Percentiles rank a stretch among this genome's conserved stretches.
These are phyloP conservation scores for Lineolata rhizophorae DNA, from an alignment of 495 filamentous ascomycete genomes.

Conservation along the genomic window DNA sequence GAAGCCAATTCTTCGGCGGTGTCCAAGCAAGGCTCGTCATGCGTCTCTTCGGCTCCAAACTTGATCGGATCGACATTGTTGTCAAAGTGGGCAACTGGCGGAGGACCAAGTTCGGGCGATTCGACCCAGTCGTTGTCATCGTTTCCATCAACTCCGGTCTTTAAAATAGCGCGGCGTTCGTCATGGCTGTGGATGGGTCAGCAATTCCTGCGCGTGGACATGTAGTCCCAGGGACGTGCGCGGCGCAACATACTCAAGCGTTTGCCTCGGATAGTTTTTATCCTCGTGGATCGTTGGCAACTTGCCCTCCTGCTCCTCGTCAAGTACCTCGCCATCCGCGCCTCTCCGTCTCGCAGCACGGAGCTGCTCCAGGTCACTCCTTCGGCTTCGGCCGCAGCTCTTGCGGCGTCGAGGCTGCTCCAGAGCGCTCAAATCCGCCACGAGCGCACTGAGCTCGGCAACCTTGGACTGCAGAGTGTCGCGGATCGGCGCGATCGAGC, in stretches of 20 bases:
- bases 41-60: constrained; percentile 18
- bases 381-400: constrained; percentile 2
- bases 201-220: too few species aligned
- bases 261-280: constrained; percentile 50
- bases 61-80: constrained; percentile 36
- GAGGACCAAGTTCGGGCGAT: constrained; percentile 45
- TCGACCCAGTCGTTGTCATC: too few species aligned
- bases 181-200: too few species aligned
- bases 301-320: constrained; percentile 30
- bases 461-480: constrained; percentile 31
- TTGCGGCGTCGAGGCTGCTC: constrained; percentile 12
- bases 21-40: constrained; percentile 3
- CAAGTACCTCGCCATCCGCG: constrained; percentile 8
- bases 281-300: constrained; percentile 71
- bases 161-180: too few species aligned
- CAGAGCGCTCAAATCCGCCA: constrained; percentile 26
- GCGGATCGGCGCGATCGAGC: constrained; percentile 13
- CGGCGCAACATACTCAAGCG: constrained; percentile 45
- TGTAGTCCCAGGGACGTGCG: too few species aligned
- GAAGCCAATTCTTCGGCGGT: constrained; percentile 9
- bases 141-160: too few species aligned
- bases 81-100: constrained; percentile 39
- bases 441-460: constrained; percentile 30
- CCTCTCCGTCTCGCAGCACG: constrained; percentile 8
- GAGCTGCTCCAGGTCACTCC: constrained; percentile 4